Evolutionary conservation across 148 eudicot species (phyloP).

Genomic region (Rhododendron williamsianum): DNA sequence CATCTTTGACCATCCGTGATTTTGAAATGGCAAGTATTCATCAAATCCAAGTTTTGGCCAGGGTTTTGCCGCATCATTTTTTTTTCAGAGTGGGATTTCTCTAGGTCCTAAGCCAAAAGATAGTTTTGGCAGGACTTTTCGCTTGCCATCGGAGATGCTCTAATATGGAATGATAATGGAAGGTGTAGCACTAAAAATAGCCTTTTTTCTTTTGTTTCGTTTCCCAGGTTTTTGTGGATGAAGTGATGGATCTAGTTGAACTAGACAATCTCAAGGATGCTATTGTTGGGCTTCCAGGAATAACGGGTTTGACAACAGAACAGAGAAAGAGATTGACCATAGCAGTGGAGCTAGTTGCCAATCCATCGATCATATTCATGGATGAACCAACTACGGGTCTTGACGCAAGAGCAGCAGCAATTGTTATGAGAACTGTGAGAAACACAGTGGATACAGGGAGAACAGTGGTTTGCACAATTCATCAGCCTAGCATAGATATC

Average conservation of each 20-base stretch:
- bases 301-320: slow-evolving; percentile 45
- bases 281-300: slow-evolving; percentile 44
- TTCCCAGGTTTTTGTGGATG: slow-evolving; percentile 39
- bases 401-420: slow-evolving; percentile 56
- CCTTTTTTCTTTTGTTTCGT: not conserved
- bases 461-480: slow-evolving; percentile 55
- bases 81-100: too few species aligned
- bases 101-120: not conserved
- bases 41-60: not conserved
- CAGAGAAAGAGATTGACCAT: slow-evolving; percentile 51
- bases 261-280: slow-evolving; percentile 40
- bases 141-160: not conserved
- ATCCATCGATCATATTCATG: slow-evolving; percentile 57
- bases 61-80: not conserved
- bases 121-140: not conserved
- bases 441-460: slow-evolving; percentile 50
- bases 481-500: slow-evolving; percentile 55
- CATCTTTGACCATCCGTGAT: not conserved
- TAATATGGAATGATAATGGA: not conserved
- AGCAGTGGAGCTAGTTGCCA: slow-evolving; percentile 54
- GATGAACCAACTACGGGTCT: slow-evolving; percentile 57
- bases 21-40: not conserved
- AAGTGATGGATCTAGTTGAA: slow-evolving; percentile 46
- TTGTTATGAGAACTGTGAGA: slow-evolving; percentile 52
- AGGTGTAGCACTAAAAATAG: not conserved